phyloP scores from a whole-genome alignment of 2,329 filamentous ascomycete genomes.

The Hypocreales sp. region DNA sequence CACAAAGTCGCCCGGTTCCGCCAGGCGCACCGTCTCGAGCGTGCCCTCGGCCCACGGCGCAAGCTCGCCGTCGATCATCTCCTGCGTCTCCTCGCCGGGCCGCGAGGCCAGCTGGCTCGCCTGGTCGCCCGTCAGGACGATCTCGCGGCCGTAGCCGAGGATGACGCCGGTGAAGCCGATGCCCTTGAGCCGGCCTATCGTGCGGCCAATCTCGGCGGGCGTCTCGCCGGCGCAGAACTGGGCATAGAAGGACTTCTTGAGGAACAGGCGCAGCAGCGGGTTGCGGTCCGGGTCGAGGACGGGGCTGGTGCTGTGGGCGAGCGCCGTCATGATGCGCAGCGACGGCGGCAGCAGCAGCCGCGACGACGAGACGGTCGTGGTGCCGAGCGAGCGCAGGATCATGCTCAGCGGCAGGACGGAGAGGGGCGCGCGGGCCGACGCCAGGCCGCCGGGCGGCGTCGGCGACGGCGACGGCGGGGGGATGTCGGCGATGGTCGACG shows the following conservation, averaged over 20 bases:
- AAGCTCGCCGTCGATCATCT: slow-evolving; percentile 43
- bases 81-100: slow-evolving; percentile 30
- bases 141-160: slow-evolving; percentile 69
- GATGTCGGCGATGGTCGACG: slow-evolving; percentile 17
- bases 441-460: slow-evolving; percentile 1
- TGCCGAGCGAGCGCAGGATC: slow-evolving; percentile 53
- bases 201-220: slow-evolving; percentile 47
- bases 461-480: slow-evolving; percentile 4
- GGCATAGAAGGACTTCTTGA: slow-evolving; percentile 75
- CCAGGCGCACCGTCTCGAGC: slow-evolving; percentile 56
- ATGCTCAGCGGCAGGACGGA: slow-evolving; percentile 50
- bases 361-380: slow-evolving; percentile 56
- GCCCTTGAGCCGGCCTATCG: slow-evolving; percentile 48
- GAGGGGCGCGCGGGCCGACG: slow-evolving; percentile 29
- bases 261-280: slow-evolving; percentile 48
- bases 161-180: slow-evolving; percentile 77
- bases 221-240: slow-evolving; percentile 85
- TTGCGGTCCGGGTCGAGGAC: slow-evolving; percentile 64
- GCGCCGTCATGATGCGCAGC: slow-evolving; percentile 47
- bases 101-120: slow-evolving; percentile 25
- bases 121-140: slow-evolving; percentile 49
- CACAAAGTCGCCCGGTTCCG: slow-evolving; percentile 45
- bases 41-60: slow-evolving; percentile 59
- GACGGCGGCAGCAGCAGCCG: slow-evolving; percentile 54
- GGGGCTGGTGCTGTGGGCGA: slow-evolving; percentile 53